phyloP scores from a whole-genome alignment of 805 yeast genomes.

The Yamadazyma olivae region DNA sequence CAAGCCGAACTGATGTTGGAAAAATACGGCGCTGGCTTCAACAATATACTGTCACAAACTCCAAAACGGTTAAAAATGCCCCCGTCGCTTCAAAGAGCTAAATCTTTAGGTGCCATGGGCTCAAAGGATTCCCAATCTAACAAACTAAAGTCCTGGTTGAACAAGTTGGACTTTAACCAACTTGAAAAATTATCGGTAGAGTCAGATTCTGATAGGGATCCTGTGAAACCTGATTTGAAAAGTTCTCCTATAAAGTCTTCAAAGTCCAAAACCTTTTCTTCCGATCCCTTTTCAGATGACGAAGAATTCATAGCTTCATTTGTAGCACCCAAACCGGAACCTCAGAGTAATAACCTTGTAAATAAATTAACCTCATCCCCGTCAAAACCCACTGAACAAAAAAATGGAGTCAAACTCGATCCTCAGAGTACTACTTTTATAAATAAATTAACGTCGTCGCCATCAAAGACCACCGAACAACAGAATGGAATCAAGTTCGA shows the following conservation, averaged over 20 bases:
- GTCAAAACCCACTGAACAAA: conserved; percentile 1
- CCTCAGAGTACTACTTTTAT: too few species aligned
- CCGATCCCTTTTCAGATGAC: conserved; percentile 21
- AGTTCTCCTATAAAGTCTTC: conserved; percentile 1
- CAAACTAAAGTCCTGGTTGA: conserved; percentile 24
- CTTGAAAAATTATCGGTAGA: not conserved
- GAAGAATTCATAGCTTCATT: conserved; percentile 11
- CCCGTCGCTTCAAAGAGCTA: conserved; percentile 36
- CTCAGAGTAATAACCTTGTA: too few species aligned
- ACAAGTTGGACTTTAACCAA: conserved; percentile 13
- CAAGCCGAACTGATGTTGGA: conserved; percentile 35
- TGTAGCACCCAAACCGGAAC: not conserved
- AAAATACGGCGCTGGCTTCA: conserved; percentile 41
- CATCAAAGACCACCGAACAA: not conserved
- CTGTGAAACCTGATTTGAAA: not conserved
- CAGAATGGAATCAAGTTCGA: conserved; percentile 10
- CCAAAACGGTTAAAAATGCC: conserved; percentile 34
- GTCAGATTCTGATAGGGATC: not conserved
- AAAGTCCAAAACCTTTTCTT: not conserved
- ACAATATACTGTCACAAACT: conserved; percentile 22
- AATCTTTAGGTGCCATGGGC: conserved; percentile 25
- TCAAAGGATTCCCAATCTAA: not conserved
- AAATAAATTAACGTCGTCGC: not conserved
- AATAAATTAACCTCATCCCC: not conserved
- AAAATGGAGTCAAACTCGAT: conserved; percentile 10